phyloP scores from a whole-genome alignment of 805 yeast species.

The Nakazawaea peltata region DNA sequence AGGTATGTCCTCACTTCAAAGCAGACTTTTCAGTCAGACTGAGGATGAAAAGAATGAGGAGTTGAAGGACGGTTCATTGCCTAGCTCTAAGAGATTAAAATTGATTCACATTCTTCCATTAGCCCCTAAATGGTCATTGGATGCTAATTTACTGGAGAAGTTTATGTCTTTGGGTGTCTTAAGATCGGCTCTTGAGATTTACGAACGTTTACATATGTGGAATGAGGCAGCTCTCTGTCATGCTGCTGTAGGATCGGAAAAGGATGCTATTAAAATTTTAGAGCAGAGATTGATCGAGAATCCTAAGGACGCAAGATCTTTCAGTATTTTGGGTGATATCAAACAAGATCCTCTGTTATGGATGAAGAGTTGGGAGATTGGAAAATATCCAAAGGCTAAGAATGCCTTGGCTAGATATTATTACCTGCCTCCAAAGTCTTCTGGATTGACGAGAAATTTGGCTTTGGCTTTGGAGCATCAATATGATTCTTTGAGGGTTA shows the following conservation, averaged over 20 bases:
- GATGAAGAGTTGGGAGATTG: slow-evolving; percentile 83
- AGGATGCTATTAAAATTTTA: slow-evolving; percentile 56
- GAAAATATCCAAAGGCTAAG: slow-evolving; percentile 79
- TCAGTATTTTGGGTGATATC: slow-evolving; percentile 80
- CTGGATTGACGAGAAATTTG: slow-evolving; percentile 45
- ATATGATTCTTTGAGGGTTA: slow-evolving; percentile 63
- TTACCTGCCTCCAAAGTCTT: slow-evolving; percentile 52
- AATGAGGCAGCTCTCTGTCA: slow-evolving; percentile 87
- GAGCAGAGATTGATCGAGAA: slow-evolving; percentile 40
- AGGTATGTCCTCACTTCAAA: slow-evolving; percentile 51
- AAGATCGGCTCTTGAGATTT: slow-evolving; percentile 83
- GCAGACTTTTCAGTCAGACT: slow-evolving; percentile 43
- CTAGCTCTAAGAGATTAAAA: slow-evolving; percentile 47
- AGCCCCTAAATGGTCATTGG: slow-evolving; percentile 81
- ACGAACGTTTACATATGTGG: slow-evolving; percentile 66
- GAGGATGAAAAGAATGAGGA: slow-evolving; percentile 22
- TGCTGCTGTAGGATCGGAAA: slow-evolving; percentile 74
- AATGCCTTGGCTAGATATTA: slow-evolving; percentile 69
- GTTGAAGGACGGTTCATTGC: slow-evolving; percentile 22
- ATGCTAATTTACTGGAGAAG: slow-evolving; percentile 74
- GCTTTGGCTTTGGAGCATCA: slow-evolving; percentile 54
- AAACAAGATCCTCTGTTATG: slow-evolving; percentile 68
- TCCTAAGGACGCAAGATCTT: slow-evolving; percentile 77
- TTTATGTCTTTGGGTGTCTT: slow-evolving; percentile 79
- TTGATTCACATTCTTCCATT: slow-evolving; percentile 71